Conservation (phyloP, 768 basidiomycete genomes). For the Phylloporus rhodoxanthus region DNA sequence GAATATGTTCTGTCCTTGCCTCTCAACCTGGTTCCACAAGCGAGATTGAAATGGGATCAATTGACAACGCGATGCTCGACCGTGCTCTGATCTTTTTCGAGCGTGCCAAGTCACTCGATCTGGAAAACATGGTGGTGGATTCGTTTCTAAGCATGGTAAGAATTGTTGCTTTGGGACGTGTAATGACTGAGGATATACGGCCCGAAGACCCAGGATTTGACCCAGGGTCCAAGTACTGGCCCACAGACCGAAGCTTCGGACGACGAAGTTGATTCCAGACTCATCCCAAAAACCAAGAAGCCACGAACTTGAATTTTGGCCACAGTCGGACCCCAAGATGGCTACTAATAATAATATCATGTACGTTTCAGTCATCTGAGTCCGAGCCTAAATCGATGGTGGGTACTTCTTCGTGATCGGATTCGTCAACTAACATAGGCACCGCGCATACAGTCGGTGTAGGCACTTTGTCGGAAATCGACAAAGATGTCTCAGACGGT, state of each 20-base stretch:
- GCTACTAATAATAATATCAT: not conserved
- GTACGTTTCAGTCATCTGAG: conserved; percentile 42
- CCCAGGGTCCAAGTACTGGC: conserved; percentile 13
- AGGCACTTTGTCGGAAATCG: conserved; percentile 5
- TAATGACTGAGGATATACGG: not conserved
- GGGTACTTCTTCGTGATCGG: conserved; percentile 75
- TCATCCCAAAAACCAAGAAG: conserved; percentile 10
- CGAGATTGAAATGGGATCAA: conserved; percentile 5
- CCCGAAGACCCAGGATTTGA: conserved; percentile 20
- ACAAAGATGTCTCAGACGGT: not conserved
- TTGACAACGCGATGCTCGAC: conserved; percentile 40
- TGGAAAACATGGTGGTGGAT: conserved; percentile 47
- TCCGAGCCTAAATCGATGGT: conserved; percentile 74
- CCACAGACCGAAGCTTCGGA: conserved; percentile 29
- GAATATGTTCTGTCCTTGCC: conserved; percentile 62
- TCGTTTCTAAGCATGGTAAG: conserved; percentile 52
- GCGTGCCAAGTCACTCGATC: conserved; percentile 55
- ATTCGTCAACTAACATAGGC: conserved; percentile 28
- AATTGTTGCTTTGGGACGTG: not conserved
- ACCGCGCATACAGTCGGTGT: not conserved
- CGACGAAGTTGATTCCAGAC: conserved; percentile 27
- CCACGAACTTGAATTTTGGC: conserved; percentile 9
- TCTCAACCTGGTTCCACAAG: conserved; percentile 34
- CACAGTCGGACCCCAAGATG: too few relatives aligned
- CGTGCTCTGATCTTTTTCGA: conserved; percentile 57